Evolutionary conservation across 306 rosid species (phyloP).

Genomic region (Medicago arabica): DNA sequence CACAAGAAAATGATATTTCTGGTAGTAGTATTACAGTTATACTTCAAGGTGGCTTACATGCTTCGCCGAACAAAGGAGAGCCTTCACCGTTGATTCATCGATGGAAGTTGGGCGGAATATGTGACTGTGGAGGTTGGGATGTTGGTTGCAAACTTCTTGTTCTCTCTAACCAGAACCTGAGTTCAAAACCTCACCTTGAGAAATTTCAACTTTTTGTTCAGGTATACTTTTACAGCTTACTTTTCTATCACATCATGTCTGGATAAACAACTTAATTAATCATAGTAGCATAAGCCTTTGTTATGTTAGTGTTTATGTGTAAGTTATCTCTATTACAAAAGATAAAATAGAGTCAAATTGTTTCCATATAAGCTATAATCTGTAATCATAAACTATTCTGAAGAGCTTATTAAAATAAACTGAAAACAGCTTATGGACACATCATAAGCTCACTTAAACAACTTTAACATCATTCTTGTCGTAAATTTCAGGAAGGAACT

Average conservation of each 20-base stretch:
- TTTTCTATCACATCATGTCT: neutral
- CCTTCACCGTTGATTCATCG: slow-evolving; percentile 78
- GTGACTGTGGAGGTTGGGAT: slow-evolving; percentile 99
- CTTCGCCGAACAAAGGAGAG: slow-evolving; percentile 72
- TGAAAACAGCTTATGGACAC: neutral
- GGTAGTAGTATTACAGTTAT: slow-evolving; percentile 56
- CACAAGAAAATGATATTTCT: slow-evolving; percentile 48
- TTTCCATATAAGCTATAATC: neutral
- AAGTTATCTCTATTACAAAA: no score
- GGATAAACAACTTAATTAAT: neutral
- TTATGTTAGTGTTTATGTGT: no score
- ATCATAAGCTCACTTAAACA: neutral
- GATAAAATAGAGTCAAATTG: no score
- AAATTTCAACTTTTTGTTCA: slow-evolving; percentile 65
- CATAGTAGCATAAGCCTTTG: neutral
- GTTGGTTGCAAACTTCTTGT: slow-evolving; percentile 85
- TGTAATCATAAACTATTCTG: neutral
- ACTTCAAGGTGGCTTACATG: slow-evolving; percentile 82
- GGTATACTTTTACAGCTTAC: slow-evolving; percentile 52
- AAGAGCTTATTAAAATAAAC: neutral
- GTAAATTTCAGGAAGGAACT: slow-evolving; percentile 65
- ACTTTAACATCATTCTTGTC: slow-evolving; percentile 30
- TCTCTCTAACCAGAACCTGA: slow-evolving; percentile 59
- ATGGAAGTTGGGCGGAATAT: slow-evolving; percentile 81
- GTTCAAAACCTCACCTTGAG: slow-evolving; percentile 44